phyloP scores from a whole-genome alignment of 2,329 filamentous ascomycete genomes.

The Tolypocladium capitatum region DNA sequence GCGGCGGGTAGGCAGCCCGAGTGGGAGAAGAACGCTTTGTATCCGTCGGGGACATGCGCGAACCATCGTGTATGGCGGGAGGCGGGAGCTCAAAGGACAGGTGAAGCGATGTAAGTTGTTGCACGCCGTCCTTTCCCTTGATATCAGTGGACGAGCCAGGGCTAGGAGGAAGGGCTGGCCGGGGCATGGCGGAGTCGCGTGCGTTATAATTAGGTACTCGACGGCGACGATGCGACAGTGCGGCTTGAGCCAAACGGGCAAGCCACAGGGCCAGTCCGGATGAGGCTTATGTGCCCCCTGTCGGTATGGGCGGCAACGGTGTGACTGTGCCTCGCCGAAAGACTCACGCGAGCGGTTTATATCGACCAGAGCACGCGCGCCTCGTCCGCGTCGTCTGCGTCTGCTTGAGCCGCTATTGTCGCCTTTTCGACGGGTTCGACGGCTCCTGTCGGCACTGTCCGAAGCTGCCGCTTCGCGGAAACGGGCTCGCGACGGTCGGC shows the following conservation, averaged over 20 bases:
- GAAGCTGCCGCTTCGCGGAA: not conserved
- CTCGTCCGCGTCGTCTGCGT: not conserved
- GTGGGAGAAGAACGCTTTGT: slow-evolving; percentile 18
- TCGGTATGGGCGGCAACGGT: not conserved
- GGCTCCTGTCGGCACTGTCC: not conserved
- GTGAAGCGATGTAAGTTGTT: slow-evolving; percentile 47
- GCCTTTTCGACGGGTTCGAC: not conserved
- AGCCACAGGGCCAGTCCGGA: not conserved
- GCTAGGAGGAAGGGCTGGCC: slow-evolving; percentile 46
- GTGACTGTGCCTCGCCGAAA: not conserved
- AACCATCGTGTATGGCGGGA: slow-evolving; percentile 49
- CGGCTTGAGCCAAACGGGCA: not conserved
- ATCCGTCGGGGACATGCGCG: slow-evolving; percentile 21
- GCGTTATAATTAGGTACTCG: not conserved
- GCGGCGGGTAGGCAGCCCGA: slow-evolving; percentile 2
- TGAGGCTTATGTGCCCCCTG: not conserved
- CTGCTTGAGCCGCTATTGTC: not conserved
- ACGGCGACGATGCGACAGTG: not conserved
- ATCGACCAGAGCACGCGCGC: not conserved
- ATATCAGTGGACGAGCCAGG: slow-evolving; percentile 73
- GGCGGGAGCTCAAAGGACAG: slow-evolving; percentile 64
- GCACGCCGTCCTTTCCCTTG: slow-evolving; percentile 54
- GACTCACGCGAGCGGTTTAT: slow-evolving; percentile 1
- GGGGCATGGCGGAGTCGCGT: slow-evolving; percentile 16
- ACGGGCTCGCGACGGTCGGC: not conserved